These are phyloP conservation scores for Claviceps arundinis DNA, from an alignment of 2,329 filamentous ascomycete genomes.

Conservation along the genomic window DNA sequence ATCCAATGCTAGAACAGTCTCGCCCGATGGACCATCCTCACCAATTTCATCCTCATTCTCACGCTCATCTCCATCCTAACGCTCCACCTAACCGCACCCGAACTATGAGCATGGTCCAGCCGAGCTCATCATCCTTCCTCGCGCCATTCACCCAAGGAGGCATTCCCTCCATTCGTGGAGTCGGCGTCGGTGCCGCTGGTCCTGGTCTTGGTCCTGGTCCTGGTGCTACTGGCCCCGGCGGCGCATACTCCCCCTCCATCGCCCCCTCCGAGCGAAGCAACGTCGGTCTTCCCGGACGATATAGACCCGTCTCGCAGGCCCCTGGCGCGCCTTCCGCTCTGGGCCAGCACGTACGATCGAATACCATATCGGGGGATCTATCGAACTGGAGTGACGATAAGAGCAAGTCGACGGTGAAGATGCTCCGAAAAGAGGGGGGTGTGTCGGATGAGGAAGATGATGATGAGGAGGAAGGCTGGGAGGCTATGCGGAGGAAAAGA, in stretches of 20 bases:
- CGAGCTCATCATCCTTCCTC: constrained; percentile 46
- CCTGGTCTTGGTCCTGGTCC: too few species aligned
- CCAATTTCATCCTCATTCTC: background rate
- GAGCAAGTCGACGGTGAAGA: constrained; percentile 23
- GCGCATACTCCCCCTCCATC: constrained; percentile 75
- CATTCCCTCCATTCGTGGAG: constrained; percentile 14
- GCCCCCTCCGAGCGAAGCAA: constrained; percentile 94
- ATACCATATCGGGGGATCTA: constrained; percentile 19
- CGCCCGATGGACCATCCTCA: constrained; percentile 24
- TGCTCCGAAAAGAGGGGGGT: constrained; percentile 24
- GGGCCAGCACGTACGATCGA: constrained; percentile 18
- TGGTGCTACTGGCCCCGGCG: constrained; percentile 18
- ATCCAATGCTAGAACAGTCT: constrained; percentile 29
- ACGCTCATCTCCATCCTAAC: too few species aligned
- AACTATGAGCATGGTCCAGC: constrained; percentile 77
- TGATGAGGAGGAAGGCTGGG: constrained; percentile 57
- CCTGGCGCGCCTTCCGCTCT: constrained; percentile 17
- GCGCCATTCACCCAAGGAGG: constrained; percentile 26
- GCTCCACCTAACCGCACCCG: constrained; percentile 30
- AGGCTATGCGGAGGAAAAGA: constrained; percentile 55
- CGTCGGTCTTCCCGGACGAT: constrained; percentile 76
- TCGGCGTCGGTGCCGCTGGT: background rate
- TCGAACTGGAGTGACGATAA: constrained; percentile 21
- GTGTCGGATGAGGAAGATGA: constrained; percentile 22
- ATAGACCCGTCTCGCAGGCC: constrained; percentile 71